These are phyloP conservation scores for Debaryomyces udenii DNA, from an alignment of 1,139 yeast genomes.

Conservation along the genomic window DNA sequence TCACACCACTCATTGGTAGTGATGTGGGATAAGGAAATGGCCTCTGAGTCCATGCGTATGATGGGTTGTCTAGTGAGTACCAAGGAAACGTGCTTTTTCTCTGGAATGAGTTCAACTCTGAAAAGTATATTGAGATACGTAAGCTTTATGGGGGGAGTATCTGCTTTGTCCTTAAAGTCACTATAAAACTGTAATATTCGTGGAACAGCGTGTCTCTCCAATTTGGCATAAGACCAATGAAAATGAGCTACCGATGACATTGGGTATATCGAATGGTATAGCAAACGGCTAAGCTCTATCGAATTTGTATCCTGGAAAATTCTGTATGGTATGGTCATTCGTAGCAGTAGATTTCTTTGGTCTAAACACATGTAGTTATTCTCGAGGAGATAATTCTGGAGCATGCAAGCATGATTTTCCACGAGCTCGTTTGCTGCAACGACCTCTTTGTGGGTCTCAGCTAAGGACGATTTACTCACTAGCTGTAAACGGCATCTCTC, in stretches of 20 bases:
- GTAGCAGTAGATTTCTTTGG: constrained; percentile 9
- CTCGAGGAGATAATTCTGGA: constrained; percentile 11
- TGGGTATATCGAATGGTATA: constrained; percentile 35
- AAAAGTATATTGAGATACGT: constrained; percentile 29
- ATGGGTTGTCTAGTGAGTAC: constrained; percentile 30
- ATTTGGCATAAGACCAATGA: constrained; percentile 50
- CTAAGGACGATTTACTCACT: constrained; percentile 20
- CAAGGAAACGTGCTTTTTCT: constrained; percentile 11
- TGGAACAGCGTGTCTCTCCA: constrained; percentile 39
- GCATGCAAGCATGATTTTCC: background rate
- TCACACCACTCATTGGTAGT: constrained; percentile 20
- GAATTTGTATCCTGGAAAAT: constrained; percentile 18
- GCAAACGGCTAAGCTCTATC: constrained; percentile 32
- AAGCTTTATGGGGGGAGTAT: constrained; percentile 12
- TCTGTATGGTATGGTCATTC: constrained; percentile 6
- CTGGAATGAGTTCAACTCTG: constrained; percentile 15
- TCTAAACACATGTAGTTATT: background rate
- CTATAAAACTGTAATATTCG: constrained; percentile 17
- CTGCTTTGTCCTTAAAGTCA: background rate
- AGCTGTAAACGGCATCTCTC: constrained; percentile 11
- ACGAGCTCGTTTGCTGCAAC: constrained; percentile 16
- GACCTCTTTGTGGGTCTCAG: constrained; percentile 19
- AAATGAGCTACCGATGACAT: constrained; percentile 45
- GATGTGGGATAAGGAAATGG: constrained; percentile 6
- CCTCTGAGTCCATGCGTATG: constrained; percentile 20